Base-by-base conservation (phyloP, 352 stramenopile species). In the Sclerospora graminicola region DNA sequence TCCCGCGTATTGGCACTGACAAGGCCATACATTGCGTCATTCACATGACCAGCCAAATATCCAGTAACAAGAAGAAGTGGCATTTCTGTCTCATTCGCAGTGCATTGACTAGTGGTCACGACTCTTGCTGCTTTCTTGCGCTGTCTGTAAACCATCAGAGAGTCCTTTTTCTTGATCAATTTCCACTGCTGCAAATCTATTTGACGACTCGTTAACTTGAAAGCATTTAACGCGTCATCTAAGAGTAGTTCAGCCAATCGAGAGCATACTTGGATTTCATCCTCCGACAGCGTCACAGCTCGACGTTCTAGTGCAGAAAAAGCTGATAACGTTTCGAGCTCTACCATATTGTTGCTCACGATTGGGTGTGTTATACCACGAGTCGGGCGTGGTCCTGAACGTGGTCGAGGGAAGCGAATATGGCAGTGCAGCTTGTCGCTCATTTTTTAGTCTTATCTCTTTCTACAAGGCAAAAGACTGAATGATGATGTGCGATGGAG, bases 11-110 rank as follows among this genome's bases (percentile, higher is more conserved):
- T 73, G 39, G 68, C 52, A 41, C 68, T 80, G 4, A 47, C 45
- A 10, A 84, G 48, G 0, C 75, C 75, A 35, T 72, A 84, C 48
- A 88, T 61, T 18, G 72, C 54, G 45, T 88, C 75, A 29, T 85
- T 62, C 11, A 88, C 27, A 15, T 67, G 59, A 10, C 72, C 71
- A 3, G 69, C 57, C 8, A 81, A 42, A 15, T 51, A 41, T 5
- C 75, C 75, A 1, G 55, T 60, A 32, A 68, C 60, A 50, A 82
- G 48, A 23, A 87, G 52, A 13, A 67, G 50, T 42, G 64, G 64
- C 30, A 63, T 47, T 41, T 55, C 32, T 13, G 54, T 62, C 28
- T 75, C 54, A 11, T 28, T 38, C 5, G 24, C 40, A 15, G 20
- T 27, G 13, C 19, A 48, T 45, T 41, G 49, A 15, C 45, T n/a